Base-by-base conservation (phyloP, 352 stramenopile genomes). In the Globisporangium middletonii region DNA sequence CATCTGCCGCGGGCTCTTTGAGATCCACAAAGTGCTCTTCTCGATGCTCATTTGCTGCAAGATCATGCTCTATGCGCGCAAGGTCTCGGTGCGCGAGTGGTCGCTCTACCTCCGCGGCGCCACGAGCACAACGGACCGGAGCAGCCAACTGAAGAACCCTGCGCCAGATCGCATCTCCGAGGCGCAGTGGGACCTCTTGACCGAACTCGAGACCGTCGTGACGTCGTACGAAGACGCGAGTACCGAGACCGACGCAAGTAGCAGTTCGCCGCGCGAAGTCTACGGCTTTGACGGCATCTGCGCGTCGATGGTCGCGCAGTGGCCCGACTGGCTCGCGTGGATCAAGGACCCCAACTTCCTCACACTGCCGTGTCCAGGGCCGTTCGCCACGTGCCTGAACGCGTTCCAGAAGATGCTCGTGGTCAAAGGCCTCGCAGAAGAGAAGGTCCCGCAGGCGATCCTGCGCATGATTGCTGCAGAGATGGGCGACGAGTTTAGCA, bases 11-110 rank as follows among this genome's bases (percentile, higher is more conserved):
- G 94, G 94, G 0, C 75, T 98, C 27, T 98, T 98, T 64, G 93
- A 98, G 57, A 70, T 86, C 55, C 89, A 97, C 72, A 98, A 98
- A 60, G 73, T 97, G 18, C 74, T 98, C 43, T 98, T 98, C 71
- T 94, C 88, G 6, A 92, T 95, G 62, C 81, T 97, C 44, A 97
- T 98, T 45, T 97, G 88, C 71, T 96, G 96, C 69, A 92, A 97
- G 67, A 98, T 98, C 60, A 69, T 98, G 60, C 68, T 95, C 12
- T 64, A 97, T 62, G 69, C 79, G 0, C 77, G 74, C 11, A 75
- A 80, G 43, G 94, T 96, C 55, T 75, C 75, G 23, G 19, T 58
- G 2, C 60, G 59, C 9, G 92, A 98, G 65, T 98, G 94, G 88
- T 92, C 75, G 8, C 68, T 97, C 11, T 96, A 97, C 47, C 67